Evolutionary conservation across 805 yeast species (phyloP).

Genomic region (Metschnikowia dekortorum): DNA sequence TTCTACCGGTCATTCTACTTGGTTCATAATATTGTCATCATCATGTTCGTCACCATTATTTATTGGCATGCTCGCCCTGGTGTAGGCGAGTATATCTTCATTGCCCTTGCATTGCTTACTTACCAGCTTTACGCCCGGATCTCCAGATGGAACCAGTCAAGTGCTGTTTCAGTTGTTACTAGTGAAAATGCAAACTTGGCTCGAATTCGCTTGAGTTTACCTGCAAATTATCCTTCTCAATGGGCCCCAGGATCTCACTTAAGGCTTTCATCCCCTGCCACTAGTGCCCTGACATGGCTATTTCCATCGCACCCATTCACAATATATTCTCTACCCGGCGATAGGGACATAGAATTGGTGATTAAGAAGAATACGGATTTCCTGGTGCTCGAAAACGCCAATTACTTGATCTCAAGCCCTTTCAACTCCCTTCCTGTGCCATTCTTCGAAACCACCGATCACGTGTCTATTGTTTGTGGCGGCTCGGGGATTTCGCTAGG

Average conservation of each 20-base stretch:
- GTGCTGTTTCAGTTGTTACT: slow-evolving; percentile 12
- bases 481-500: slow-evolving; percentile 73
- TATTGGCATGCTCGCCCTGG: slow-evolving; percentile 68
- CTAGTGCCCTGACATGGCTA: slow-evolving; percentile 27
- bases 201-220: slow-evolving; percentile 20
- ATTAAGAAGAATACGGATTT: slow-evolving; percentile 37
- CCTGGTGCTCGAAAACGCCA: slow-evolving; percentile 7
- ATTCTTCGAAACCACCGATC: slow-evolving; percentile 46
- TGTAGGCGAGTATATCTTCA: slow-evolving; percentile 30
- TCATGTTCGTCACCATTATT: slow-evolving; percentile 41
- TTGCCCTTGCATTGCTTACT: slow-evolving; percentile 18
- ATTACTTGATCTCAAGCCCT: slow-evolving; percentile 23
- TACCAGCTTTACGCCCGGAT: slow-evolving; percentile 37
- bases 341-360: slow-evolving; percentile 38
- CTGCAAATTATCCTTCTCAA: slow-evolving; percentile 13
- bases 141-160: background rate
- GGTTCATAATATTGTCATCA: slow-evolving; percentile 50
- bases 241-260: slow-evolving; percentile 56
- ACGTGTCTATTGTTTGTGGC: slow-evolving; percentile 56
- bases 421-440: slow-evolving; percentile 42
- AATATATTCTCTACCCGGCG: slow-evolving; percentile 43
- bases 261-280: slow-evolving; percentile 24
- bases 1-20: slow-evolving; percentile 53
- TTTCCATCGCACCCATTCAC: slow-evolving; percentile 69
- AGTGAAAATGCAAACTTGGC: slow-evolving; percentile 13